These are phyloP conservation scores for Xylaria sp. DNA, from an alignment of 2,329 filamentous ascomycete species.

Conservation along the genomic window DNA sequence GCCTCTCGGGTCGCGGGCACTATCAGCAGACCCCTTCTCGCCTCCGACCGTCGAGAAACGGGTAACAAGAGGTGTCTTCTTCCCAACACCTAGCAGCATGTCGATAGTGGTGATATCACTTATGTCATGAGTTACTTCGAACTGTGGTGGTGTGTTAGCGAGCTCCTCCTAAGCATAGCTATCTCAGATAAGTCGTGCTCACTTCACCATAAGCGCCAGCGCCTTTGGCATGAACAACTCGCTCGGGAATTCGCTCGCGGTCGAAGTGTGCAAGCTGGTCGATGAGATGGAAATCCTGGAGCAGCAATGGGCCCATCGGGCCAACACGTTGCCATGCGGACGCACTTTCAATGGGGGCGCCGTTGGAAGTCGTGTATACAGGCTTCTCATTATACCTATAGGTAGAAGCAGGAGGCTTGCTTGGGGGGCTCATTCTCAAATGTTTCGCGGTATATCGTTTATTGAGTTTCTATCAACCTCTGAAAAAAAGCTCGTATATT, in stretches of 20 bases:
- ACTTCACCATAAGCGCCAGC: conserved; percentile 31
- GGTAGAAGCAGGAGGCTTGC: too few relatives aligned
- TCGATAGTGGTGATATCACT: conserved; percentile 34
- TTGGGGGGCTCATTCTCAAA: too few relatives aligned
- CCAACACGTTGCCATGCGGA: conserved; percentile 22
- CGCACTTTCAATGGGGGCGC: conserved; percentile 16
- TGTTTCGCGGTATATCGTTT: too few relatives aligned
- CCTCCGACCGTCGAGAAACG: conserved; percentile 38
- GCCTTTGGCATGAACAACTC: conserved; percentile 33
- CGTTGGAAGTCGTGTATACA: too few relatives aligned
- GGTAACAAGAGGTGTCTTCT: conserved; percentile 34
- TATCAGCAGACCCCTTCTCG: conserved; percentile 33
- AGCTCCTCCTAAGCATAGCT: too few relatives aligned
- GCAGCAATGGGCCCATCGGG: conserved; percentile 15
- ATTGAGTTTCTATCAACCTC: too few relatives aligned
- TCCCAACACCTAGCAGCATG: conserved; percentile 33
- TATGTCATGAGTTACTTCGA: conserved; percentile 36
- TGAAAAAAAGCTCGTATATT: too few relatives aligned
- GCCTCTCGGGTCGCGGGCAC: conserved; percentile 33
- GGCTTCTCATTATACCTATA: too few relatives aligned
- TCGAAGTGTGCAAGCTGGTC: conserved; percentile 34
- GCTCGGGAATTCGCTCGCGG: conserved; percentile 36
- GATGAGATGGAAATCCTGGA: conserved; percentile 26
- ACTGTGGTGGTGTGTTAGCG: too few relatives aligned
- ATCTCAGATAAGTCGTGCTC: too few relatives aligned